phyloP scores from a whole-genome alignment of 2,329 filamentous ascomycete species.

The Botrytis galanthina region DNA sequence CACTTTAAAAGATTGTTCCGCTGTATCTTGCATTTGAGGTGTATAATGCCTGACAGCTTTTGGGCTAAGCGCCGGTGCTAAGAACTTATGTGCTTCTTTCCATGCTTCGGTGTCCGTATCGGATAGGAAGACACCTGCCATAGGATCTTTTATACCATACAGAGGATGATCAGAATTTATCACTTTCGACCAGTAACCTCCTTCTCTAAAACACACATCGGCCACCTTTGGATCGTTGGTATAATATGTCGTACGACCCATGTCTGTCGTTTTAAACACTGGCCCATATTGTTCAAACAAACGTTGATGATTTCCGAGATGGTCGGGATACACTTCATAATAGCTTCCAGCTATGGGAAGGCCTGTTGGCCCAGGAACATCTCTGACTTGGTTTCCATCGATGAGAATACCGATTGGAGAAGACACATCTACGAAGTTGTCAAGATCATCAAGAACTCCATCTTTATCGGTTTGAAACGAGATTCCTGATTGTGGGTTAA shows the following conservation, averaged over 20 bases:
- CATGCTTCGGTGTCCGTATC: slow-evolving; percentile 28
- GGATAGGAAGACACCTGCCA: slow-evolving; percentile 27
- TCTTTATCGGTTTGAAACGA: slow-evolving; percentile 26
- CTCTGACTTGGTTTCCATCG: slow-evolving; percentile 25
- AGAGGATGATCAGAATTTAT: slow-evolving; percentile 34
- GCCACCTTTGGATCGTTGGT: slow-evolving; percentile 42
- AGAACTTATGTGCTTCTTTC: slow-evolving; percentile 25
- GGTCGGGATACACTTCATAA: slow-evolving; percentile 43
- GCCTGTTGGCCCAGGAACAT: slow-evolving; percentile 36
- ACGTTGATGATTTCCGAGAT: slow-evolving; percentile 44
- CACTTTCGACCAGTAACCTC: slow-evolving; percentile 41
- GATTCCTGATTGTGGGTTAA: slow-evolving; percentile 21
- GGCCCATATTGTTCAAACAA: slow-evolving; percentile 42
- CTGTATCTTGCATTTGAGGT: slow-evolving; percentile 28
- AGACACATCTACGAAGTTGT: slow-evolving; percentile 22
- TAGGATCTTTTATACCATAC: slow-evolving; percentile 23
- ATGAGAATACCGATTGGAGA: slow-evolving; percentile 26
- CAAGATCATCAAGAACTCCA: slow-evolving; percentile 24
- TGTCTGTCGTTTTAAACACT: slow-evolving; percentile 41
- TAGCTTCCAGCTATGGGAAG: slow-evolving; percentile 41
- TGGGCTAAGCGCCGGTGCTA: slow-evolving; percentile 28
- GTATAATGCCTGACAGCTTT: slow-evolving; percentile 42
- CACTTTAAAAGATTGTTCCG: slow-evolving; percentile 26
- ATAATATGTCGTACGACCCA: slow-evolving; percentile 40
- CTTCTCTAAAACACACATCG: slow-evolving; percentile 38